phyloP scores from a whole-genome alignment of 306 rosid species.

The Quercus bicolor region DNA sequence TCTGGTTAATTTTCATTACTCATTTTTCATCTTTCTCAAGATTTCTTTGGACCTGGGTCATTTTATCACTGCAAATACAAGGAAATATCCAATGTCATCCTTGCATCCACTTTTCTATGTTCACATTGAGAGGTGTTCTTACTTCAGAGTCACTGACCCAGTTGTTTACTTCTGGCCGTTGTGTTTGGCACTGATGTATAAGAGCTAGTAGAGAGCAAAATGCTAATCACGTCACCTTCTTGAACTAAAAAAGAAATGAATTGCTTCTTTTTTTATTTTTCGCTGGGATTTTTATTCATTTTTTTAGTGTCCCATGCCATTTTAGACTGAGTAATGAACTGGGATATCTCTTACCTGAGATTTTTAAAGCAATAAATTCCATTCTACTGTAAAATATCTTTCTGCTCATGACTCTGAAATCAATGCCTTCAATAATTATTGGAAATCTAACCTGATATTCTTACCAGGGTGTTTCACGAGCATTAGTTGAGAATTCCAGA shows the following conservation, averaged over 20 bases:
- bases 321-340: not conserved
- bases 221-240: not conserved
- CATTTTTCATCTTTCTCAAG: not conserved
- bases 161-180: not conserved
- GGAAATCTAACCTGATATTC: not conserved
- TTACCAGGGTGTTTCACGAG: slow-evolving; percentile 87
- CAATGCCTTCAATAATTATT: not conserved
- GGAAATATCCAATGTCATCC: too few relatives aligned
- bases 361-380: not conserved
- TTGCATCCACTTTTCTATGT: not conserved
- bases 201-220: not conserved
- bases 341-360: not conserved
- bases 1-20: not conserved
- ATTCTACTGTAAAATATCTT: not conserved
- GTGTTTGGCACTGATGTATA: not conserved
- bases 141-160: not conserved
- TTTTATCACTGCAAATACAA: too few relatives aligned
- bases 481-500: slow-evolving; percentile 83
- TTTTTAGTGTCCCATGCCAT: not conserved
- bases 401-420: not conserved
- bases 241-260: not conserved
- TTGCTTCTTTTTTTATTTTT: not conserved
- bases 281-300: not conserved
- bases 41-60: not conserved
- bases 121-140: not conserved